These are phyloP conservation scores for Aurinia saxatilis DNA, from an alignment of 345 rosid genomes.

Conservation along the genomic window DNA sequence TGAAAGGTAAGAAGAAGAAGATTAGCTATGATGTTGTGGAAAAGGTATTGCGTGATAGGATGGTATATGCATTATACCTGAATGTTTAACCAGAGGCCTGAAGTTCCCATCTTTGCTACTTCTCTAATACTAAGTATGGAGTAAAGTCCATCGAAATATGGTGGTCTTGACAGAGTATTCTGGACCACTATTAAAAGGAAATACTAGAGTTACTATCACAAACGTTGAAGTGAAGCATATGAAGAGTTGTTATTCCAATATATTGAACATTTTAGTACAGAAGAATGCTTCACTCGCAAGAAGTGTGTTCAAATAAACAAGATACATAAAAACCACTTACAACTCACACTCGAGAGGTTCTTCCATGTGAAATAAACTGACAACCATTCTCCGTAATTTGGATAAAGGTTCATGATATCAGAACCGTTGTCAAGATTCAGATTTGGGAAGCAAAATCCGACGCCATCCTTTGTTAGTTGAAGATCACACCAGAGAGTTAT, in stretches of 20 bases:
- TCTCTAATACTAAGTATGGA: conserved; percentile 30
- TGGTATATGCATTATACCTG: conserved; percentile 38
- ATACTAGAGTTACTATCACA: neutral
- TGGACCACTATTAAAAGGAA: conserved; percentile 39
- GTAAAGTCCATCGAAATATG: conserved; percentile 19
- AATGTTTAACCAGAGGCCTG: conserved; percentile 60
- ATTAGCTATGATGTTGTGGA: neutral
- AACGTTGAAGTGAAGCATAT: no score
- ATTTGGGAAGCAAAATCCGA: conserved; percentile 56
- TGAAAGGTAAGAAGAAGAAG: neutral
- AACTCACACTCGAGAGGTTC: conserved; percentile 2
- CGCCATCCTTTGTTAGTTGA: conserved; percentile 66
- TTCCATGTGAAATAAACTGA: conserved; percentile 41
- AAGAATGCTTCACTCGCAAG: conserved; percentile 17
- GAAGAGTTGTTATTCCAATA: no score
- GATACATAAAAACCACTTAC: conserved; percentile 47
- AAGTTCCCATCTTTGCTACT: conserved; percentile 25
- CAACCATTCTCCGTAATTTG: conserved; percentile 29
- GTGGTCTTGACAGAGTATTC: conserved; percentile 35
- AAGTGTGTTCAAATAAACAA: conserved; percentile 24
- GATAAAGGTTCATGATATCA: neutral
- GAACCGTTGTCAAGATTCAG: conserved; percentile 44
- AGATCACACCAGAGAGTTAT: conserved; percentile 58
- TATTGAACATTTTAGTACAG: neutral
- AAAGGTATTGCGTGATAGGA: neutral